Conservation (phyloP, 2,329 filamentous ascomycete species). For the Colletotrichum falcatum region DNA sequence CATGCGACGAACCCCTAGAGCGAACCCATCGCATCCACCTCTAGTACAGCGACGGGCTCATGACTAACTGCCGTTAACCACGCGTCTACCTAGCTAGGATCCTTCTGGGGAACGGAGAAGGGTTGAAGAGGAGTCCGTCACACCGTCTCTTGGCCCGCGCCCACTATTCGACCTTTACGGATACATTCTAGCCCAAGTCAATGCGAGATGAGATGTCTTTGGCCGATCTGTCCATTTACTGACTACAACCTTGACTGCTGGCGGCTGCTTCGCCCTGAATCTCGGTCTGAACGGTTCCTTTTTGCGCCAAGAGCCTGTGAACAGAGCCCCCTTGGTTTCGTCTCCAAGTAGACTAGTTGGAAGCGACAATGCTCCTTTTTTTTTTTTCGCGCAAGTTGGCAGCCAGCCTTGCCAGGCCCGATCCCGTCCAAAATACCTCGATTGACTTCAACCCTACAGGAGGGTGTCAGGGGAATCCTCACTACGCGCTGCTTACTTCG, state of each 20-base stretch:
- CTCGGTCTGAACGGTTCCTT: conserved; percentile 26
- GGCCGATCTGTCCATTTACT: conserved; percentile 28
- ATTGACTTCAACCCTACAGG: neutral
- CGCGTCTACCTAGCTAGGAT: neutral
- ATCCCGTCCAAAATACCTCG: neutral
- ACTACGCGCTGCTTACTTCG: conserved; percentile 15
- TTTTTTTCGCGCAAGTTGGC: conserved; percentile 13
- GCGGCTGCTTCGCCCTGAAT: conserved; percentile 29
- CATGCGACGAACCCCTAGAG: conserved; percentile 6
- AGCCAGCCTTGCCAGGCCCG: neutral
- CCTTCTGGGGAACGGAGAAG: neutral
- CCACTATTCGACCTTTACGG: conserved; percentile 10
- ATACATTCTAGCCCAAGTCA: neutral
- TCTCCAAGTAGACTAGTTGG: conserved; percentile 8
- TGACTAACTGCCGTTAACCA: conserved; percentile 23
- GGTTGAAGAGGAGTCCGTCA: neutral
- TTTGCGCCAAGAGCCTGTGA: conserved; percentile 9
- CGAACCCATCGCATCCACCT: neutral
- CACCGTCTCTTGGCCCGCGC: conserved; percentile 29
- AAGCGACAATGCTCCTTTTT: conserved; percentile 11
- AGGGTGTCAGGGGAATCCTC: neutral
- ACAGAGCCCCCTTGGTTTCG: conserved; percentile 7
- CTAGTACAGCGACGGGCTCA: conserved; percentile 11
- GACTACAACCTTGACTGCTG: neutral
- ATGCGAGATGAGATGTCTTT: neutral